Base-by-base conservation (phyloP, 1,139 yeast species). In the Blastobotrys ciferrii region DNA sequence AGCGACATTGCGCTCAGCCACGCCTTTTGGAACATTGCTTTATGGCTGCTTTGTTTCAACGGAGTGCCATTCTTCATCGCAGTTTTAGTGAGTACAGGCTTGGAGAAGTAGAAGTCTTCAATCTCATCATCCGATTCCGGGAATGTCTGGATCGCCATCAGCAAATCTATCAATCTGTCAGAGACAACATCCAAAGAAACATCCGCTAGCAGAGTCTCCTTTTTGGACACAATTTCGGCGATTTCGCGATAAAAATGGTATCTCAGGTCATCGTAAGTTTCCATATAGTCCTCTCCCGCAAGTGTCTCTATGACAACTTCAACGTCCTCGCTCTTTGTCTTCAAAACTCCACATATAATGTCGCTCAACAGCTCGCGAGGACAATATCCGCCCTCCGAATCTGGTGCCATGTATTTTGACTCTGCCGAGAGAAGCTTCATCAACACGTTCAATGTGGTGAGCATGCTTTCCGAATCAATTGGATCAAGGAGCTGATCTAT, bases 371-470 rank as follows among this genome's bases (percentile, higher is more conserved):
- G 70, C 32, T 68, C 67, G 40, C 75, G 78, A 5, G 96, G 87
- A 66, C 87, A 88, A 62, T 70, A 84, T 42, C 79, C 74, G 32
- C 77, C 79, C 33, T 69, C 75, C 17, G 41, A 41, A 68, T 66
- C 17, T 42, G 74, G 74, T 1, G 82, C 73, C 61, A 81, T 69
- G 58, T 75, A 69, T 30, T 69, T 67, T 44, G 82, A 73, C 66
- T 88, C 96, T 43, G 78, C 65, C 58, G 75, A 79, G 33, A 88
- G 58, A 23, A 86, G 69, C 52, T 82, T 84, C 71, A 88, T 70
- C 48, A 75, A 68, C 9, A 82, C 73, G 49, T 86, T 89, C 52
- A 87, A 62, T 45, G 80, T 31, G 1, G 51, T 32, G 73, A 60
- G 86, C 89, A 43, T 85, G 64, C 57, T 80, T 19, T 76, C 69